Base-by-base conservation (phyloP, 2,329 filamentous ascomycete genomes). In the Seiridium unicorne region DNA sequence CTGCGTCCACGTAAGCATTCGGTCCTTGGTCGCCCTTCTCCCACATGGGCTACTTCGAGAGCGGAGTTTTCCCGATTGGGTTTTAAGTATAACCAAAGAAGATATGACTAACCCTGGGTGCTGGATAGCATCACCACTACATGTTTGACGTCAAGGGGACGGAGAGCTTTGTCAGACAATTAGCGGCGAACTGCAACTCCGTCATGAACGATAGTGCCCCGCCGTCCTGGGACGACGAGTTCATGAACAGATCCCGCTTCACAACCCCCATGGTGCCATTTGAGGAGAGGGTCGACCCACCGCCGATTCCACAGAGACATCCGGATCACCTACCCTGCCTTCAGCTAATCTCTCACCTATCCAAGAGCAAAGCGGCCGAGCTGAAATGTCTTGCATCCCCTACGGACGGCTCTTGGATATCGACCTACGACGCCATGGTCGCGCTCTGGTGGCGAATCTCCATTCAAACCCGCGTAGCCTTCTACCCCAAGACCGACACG, bases 351-450 rank as follows among this genome's bases (percentile, higher is more conserved):
- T 48, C 35, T 11, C 55, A 48, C 44, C 55, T 57, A 10, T n/a
- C 44, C 31, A 34, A 35, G 44, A 57, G 55, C 55, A 57, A 57
- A 57, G 44, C 42, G 13, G 32, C 55, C 11, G 31, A 48, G 13
- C 8, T 57, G 13, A 57, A 57, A 42, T 4, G 26, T 3, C 32
- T 44, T 18, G 55, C 55, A 5, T 47, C 34, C 5, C 32, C 55
- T 4, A 48, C 26, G 35, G 42, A 57, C 32, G 44, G 34, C 5
- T 48, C 55, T 1, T 57, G 55, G 55, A 11, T 57, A 34, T 57
- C 55, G 10, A 57, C 55, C 6, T 57, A 57, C 10, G 55, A 57
- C n/a, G 55, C 55, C 31, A 18, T 57, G 26, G 36, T 36, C 10
- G 55, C 55, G 7, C n/a, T 57, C 18, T 36, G 26, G 26, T 44